Evolutionary conservation across 192 early-diverging fungal genomes (phyloP), one percentile per base, ranked within the genome.

Genomic region (Kappamyces sp.): DNA sequence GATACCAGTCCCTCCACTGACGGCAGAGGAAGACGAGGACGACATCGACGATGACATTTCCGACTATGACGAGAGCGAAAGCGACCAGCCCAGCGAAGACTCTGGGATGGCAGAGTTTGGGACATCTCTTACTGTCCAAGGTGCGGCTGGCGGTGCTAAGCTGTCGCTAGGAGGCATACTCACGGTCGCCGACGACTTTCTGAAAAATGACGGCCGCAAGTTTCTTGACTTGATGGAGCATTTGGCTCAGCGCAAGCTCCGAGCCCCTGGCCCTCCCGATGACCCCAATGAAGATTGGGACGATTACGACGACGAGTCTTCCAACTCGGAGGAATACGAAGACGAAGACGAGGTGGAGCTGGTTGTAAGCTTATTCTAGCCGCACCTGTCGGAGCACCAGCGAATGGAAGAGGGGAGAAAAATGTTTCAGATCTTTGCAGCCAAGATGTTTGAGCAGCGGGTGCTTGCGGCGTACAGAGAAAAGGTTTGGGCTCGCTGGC

Each of bases 221-320:
- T 95, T 97, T 63, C 77, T 97, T 45, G 91, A 97, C 61, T 85
- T 94, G 74, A 95, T 97, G 94, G 94, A 95, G 67, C 85, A 86
- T 15, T 71, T 97, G 11, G 91, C 94, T 11, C 91, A 93, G 62
- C 82, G 88, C 47, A 87, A 89, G 46, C 87, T 94, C 69, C 87
- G 88, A 37, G 82, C 85, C 51, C 11, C 41, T 33, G 45, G 8
- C 41, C 38, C 54, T 4, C 22, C 75, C 32, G 57, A 63, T 3
- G 73, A 71, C 29, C 67, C 69, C 33, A 54, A 66, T 49, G 81
- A 83, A 39, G 67, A 70, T 62, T 43, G 35, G 33, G 58, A 66
- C 43, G 64, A 51, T 14, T 57, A 68, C 55, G 66, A 73, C 22
- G 67, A 49, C 22, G 77, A 79, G 1, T 62, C 73, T 51, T 65